A percentile compares a stretch with the other conserved stretches of the same genome.
These are phyloP conservation scores for Pseudogymnoascus destructans DNA, from an alignment of 2,329 filamentous ascomycete genomes.

Conservation along the genomic window DNA sequence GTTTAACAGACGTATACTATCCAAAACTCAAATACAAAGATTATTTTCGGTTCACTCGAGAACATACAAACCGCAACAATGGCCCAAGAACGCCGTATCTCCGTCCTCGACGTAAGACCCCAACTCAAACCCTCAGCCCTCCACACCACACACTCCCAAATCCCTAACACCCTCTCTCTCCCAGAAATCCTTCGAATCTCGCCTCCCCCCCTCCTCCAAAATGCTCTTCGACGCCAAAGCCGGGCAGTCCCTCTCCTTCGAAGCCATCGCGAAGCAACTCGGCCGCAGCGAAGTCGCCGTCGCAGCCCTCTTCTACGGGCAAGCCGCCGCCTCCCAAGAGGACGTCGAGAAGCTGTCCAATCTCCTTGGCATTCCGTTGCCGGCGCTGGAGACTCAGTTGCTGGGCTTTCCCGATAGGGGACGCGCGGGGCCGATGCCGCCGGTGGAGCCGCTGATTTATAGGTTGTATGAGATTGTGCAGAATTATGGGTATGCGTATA, in stretches of 20 bases:
- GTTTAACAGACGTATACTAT: not conserved
- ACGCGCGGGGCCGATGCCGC: constrained; percentile 66
- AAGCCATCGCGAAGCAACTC: constrained; percentile 59
- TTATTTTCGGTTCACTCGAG: not conserved
- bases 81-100: not conserved
- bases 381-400: constrained; percentile 47
- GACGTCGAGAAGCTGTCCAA: constrained; percentile 55
- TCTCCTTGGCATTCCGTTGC: constrained; percentile 47
- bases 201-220: constrained; percentile 57
- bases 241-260: constrained; percentile 61
- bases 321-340: constrained; percentile 58
- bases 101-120: constrained; percentile 1
- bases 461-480: constrained; percentile 87
- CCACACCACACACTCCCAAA: not conserved
- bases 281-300: constrained; percentile 78
- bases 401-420: constrained; percentile 71
- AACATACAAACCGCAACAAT: not conserved
- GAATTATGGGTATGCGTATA: constrained; percentile 94
- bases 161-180: not conserved
- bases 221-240: constrained; percentile 76
- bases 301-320: constrained; percentile 84
- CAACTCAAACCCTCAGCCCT: not conserved
- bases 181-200: constrained; percentile 51
- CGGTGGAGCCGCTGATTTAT: constrained; percentile 77
- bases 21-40: not conserved